Evolutionary conservation across 1,284 basidiomycete genomes (phyloP), one percentile per base, ranked within the genome.

Genomic region (Rhodofomes roseus): DNA sequence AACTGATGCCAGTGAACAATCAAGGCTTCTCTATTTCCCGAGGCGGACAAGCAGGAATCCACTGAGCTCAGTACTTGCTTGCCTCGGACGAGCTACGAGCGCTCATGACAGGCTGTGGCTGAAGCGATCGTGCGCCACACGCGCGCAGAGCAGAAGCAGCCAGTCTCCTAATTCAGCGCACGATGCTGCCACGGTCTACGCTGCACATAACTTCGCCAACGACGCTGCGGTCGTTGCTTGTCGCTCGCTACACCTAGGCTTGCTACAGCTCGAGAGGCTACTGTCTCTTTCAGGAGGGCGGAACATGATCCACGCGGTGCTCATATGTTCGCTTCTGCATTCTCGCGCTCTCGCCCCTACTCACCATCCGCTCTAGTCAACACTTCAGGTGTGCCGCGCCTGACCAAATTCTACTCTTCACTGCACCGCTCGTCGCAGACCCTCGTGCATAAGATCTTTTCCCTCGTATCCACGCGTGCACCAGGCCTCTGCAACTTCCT

Each of bases 341-440:
- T 34, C 31, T 11, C 11, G 31, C 31, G 11, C 31, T 34, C 31
- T 31, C 53, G 23, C 43, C 41, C 46, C 39, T 25, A 52, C 43
- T 39, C 43, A 55, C 39, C 46, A 22, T 25, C 55, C 51, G 29
- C 7, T 54, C 25, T 69, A 94, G 93, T 92, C 80, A 96, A 92
- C 75, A 95, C 87, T 53, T 85, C 85, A 64, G 95, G 95, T 48
- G 89, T 96, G 63, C 88, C 97, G 12, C 89, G 97, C 52, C 79
- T 99, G 59, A 92, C 93, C 66, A 98, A 98, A 76, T 99, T 98
- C 84, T 99, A 97, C 79, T 92, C 92, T 2, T 88, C 92, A 1
- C 79, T 93, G 29, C 86, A 91, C 56, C 89, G 90, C 59, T 84
- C 89, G 20, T 78, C 86, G 4, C 87, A 91, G 73, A 81, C 81